Base-by-base conservation (phyloP, 2,329 filamentous ascomycete species). In the Rasamsonia emersonii region DNA sequence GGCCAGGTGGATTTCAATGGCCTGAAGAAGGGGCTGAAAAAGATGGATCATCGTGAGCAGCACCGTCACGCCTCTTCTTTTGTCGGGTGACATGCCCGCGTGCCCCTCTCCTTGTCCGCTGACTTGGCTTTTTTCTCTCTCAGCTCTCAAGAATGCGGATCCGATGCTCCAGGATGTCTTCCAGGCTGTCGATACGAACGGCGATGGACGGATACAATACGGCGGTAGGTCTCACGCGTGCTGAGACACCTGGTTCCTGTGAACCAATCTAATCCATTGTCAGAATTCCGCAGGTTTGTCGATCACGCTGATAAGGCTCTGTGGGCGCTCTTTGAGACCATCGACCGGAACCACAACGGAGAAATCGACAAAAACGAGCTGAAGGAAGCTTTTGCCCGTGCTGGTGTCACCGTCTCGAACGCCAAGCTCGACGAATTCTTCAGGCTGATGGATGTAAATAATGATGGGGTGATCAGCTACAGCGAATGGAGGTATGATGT, bases 221-320 rank as follows among this genome's bases (percentile, higher is more conserved):
- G 75, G 86, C 63, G 86, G 86, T 91, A 70, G 54, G 71, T 38
- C 38, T 28, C 33, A 37, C 42, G 34, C 40, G 30, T 33, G 26
- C 18, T n/a, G 24, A 9, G 28, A 16, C 17, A 15, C 24, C 23
- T 30, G 19, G 29, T 43, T 28, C 35, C n/a, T n/a, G n/a, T n/a
- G n/a, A n/a, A 39, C 36, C 33, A 41, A 40, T 35, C 41, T 46
- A 47, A 44, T 43, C 17, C 10, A 27, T 39, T 33, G 27, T 37
- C 55, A 91, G 91, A 98, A 65, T 98, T 98, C 53, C 80, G 79
- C 43, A 71, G 69, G 24, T 96, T 96, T 53, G 86, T 96, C 52
- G 75, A 88, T 50, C 74, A 83, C 37, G 86, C 91, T 24, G 91
- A 98, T 59, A 74, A 74, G 38, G 81, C 95, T 57, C 75, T 98